Conservation (phyloP, 2,329 filamentous ascomycete species). For the Madurella mycetomatis region DNA sequence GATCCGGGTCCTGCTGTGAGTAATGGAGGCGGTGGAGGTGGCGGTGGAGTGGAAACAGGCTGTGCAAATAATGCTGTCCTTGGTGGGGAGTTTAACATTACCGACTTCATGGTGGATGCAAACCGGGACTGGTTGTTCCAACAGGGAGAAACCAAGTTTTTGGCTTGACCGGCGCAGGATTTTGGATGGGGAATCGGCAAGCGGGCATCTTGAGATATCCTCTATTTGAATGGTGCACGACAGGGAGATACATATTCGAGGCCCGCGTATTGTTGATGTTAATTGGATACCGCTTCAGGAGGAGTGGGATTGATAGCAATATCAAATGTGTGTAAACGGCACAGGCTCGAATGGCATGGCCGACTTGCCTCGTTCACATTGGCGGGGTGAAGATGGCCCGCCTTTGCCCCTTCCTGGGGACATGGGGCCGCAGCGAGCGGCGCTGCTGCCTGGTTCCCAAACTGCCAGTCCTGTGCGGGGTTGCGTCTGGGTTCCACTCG, state of each 20-base stretch:
- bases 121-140: constrained; percentile 63
- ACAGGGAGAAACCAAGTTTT: constrained; percentile 23
- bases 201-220: neutral
- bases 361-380: neutral
- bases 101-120: constrained; percentile 71
- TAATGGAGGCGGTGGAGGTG: neutral
- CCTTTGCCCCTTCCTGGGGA: neutral
- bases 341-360: neutral
- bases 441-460: too few relatives aligned
- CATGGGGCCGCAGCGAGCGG: too few relatives aligned
- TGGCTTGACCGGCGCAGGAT: constrained; percentile 6
- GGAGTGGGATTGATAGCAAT: too few relatives aligned
- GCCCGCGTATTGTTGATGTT: neutral
- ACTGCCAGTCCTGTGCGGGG: too few relatives aligned
- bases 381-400: neutral
- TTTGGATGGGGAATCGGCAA: neutral
- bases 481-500: too few relatives aligned
- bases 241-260: neutral
- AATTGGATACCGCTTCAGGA: neutral
- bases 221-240: neutral
- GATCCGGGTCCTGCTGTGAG: constrained; percentile 18
- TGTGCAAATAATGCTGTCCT: constrained; percentile 24
- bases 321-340: too few relatives aligned
- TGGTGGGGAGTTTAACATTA: constrained; percentile 73
- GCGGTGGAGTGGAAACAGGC: constrained; percentile 21